Base-by-base conservation (phyloP, 2,329 filamentous ascomycete genomes). In the Pseudogymnoascus sp. region DNA sequence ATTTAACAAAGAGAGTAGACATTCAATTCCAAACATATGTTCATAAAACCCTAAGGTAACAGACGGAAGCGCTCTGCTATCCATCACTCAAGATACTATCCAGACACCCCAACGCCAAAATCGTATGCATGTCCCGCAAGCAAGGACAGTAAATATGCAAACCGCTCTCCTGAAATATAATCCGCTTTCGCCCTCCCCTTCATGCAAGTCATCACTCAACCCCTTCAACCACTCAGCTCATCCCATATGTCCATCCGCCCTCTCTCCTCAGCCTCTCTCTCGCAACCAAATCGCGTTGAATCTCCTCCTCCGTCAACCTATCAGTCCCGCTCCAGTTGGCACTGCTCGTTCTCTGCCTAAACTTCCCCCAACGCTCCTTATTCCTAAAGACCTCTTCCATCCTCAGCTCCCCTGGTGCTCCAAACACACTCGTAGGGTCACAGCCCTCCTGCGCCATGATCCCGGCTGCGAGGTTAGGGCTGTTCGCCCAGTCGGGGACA, bases 311-410 rank as follows among this genome's bases (percentile, higher is more conserved):
- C 0, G 93, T 97, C 70, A 99, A 80, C 62, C 81, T 78, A 75
- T 99, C 96, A 2, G 88, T 81, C 63, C 90, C 84, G 72, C 85
- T 88, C 95, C 95, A 99, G 78, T 96, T 96, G 37, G 96, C 96
- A 76, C 92, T 96, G 70, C 91, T 96, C 4, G 93, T 97, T 64
- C 95, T 85, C 62, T 90, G 88, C 16, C 96, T 86, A 81, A 97
- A 98, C 73, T 92, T 90, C 79, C 90, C 90, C 75, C 90, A 86
- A 68, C 89, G 81, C 64, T 93, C 92, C 75, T 92, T 92, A 76
- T 90, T 93, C 75, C 92, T 91, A 77, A 99, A 99, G 34, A 97
- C 92, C 74, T 98, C 93, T 72, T 99, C 96, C 88, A 99, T 95
- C 72, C 92, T 91, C 68, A 99, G 81, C 11, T 92, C 90, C 10